These are phyloP conservation scores for slime mould (Dictyostelium discoideum) DNA, from an alignment of 78 protist genomes.

Conservation along the genomic window DNA sequence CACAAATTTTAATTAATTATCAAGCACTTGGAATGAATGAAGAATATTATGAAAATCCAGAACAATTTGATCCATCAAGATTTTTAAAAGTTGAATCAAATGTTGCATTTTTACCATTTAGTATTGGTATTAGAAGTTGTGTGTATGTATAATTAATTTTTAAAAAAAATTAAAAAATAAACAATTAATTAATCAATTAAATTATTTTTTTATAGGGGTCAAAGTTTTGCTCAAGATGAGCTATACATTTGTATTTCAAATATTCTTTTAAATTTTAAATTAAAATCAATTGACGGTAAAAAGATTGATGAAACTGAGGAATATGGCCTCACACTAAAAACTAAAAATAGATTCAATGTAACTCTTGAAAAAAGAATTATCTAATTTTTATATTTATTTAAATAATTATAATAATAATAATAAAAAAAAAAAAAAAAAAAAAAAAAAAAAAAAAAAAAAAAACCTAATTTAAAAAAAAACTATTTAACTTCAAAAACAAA, in stretches of 20 bases:
- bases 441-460: too few relatives aligned
- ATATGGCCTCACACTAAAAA: neutral
- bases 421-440: too few relatives aligned
- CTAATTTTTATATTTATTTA: too few relatives aligned
- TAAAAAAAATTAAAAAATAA: too few relatives aligned
- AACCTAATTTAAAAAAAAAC: too few relatives aligned
- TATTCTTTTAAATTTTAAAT: constrained; percentile 2
- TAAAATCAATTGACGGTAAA: too few relatives aligned
- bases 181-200: too few relatives aligned
- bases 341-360: too few relatives aligned
- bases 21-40: neutral
- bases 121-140: constrained; percentile 11
- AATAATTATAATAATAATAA: too few relatives aligned
- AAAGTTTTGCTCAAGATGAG: neutral
- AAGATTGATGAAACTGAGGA: constrained; percentile 41
- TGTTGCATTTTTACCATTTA: constrained; percentile 29
- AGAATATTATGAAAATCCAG: constrained; percentile 7
- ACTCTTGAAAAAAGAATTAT: too few relatives aligned
- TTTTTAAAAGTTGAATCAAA: neutral
- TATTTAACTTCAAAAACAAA: too few relatives aligned
- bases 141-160: neutral
- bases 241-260: constrained; percentile 9
- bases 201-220: neutral
- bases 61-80: constrained; percentile 1
- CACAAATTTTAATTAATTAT: neutral